Base-by-base conservation (phyloP, 164 flowering plant species). In the Vitis labrusca region DNA sequence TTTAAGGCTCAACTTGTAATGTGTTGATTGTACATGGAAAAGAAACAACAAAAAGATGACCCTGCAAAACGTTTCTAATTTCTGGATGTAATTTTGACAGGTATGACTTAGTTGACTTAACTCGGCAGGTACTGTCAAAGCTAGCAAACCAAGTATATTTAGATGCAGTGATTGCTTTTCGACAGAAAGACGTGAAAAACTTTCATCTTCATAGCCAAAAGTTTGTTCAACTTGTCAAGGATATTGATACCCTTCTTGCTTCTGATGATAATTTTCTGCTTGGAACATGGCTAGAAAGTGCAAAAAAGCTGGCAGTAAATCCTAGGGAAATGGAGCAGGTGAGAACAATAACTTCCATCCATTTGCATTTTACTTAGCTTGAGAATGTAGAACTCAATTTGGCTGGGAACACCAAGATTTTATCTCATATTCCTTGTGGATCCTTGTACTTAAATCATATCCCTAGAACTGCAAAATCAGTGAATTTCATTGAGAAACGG, bases 21-120 rank as follows among this genome's bases (percentile, higher is more conserved):
- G 27, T 23, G 27, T 23, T 23, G 27, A 23, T 23, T 23, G 27
- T 23, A 23, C 27, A 23, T 23, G 27, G 2, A 23, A 23, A 23
- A 23, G 27, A 23, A 23, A 23, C 27, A 23, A 23, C 27, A 23
- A 23, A 23, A 23, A 23, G 27, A 23, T 23, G 27, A 23, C 27
- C 27, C 27, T 23, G 27, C 27, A 23, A 23, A 23, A 23, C 27
- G 0, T 10, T 4, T 30, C 6, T 37, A 32, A 7, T 30, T 11
- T 12, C 1, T 13, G 50, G 14, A 44, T 74, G 65, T 47, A 10
- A 60, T 59, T 54, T 49, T 77, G 61, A 74, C 93, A 93, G 97
- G 78, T 95, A 95, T 75, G 99, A 92, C 78, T 83, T 95, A 89
- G 98, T 92, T 67, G 99, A 95, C 83, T 81, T 95, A 47, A 91